Evolutionary conservation across 768 basidiomycete species (phyloP).

Genomic region (Daedaleopsis nitida): DNA sequence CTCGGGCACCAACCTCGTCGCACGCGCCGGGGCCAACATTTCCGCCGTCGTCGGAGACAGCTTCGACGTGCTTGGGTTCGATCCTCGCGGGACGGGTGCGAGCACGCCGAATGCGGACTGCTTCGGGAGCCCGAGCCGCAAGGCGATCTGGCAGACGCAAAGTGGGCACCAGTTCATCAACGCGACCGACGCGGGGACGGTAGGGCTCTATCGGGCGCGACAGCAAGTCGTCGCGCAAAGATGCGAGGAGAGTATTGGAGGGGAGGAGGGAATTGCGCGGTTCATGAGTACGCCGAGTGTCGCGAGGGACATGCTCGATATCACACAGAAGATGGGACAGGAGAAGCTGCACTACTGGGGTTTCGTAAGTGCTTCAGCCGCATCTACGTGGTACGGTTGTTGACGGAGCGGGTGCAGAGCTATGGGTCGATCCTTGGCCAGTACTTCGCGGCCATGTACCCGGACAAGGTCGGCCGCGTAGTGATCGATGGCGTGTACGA

Average conservation of each 20-base stretch:
- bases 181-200: constrained; percentile 9
- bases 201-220: constrained; percentile 8
- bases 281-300: constrained; percentile 32
- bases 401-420: constrained; percentile 6
- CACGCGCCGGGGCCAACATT: constrained; percentile 7
- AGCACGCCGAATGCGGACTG: constrained; percentile 21
- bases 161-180: constrained; percentile 12
- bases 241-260: constrained; percentile 20
- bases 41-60: constrained; percentile 14
- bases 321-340: constrained; percentile 29
- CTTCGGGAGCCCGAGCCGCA: constrained; percentile 11
- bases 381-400: neutral
- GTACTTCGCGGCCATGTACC: constrained; percentile 34
- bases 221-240: constrained; percentile 3
- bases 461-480: constrained; percentile 33
- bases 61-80: constrained; percentile 26
- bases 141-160: constrained; percentile 17
- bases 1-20: constrained; percentile 11
- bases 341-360: constrained; percentile 36
- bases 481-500: constrained; percentile 36
- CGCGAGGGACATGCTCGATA: constrained; percentile 35
- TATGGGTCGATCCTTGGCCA: constrained; percentile 24
- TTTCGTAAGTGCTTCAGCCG: constrained; percentile 16
- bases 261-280: constrained; percentile 20
- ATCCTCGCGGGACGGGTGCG: constrained; percentile 24